Conservation (phyloP, 106 monocot genomes). For the Cymbidium sinense region DNA sequence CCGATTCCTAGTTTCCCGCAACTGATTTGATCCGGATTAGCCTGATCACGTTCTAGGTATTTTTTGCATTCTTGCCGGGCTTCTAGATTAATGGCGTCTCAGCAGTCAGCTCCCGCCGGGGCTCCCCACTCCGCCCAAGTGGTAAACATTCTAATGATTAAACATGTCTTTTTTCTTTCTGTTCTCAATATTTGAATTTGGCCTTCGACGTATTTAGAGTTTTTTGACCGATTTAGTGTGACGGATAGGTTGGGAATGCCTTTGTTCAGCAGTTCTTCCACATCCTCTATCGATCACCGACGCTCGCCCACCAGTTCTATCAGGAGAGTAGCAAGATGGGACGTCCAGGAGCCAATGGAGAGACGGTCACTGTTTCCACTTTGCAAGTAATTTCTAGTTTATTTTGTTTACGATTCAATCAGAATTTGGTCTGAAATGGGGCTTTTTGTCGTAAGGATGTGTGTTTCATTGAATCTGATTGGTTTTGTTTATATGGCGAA, state of each 20-base stretch:
- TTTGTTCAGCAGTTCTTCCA: constrained; percentile 62
- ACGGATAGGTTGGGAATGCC: constrained; percentile 41
- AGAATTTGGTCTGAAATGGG: neutral
- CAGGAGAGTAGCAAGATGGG: constrained; percentile 51
- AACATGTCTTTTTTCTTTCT: neutral
- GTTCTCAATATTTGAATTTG: neutral
- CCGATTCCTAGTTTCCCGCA: neutral
- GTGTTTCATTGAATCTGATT: constrained; percentile 2
- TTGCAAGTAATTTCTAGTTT: constrained; percentile 30
- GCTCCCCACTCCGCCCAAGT: constrained; percentile 10
- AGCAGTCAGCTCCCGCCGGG: constrained; percentile 7
- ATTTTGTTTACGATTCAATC: neutral
- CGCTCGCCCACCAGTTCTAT: constrained; percentile 49
- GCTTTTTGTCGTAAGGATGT: neutral
- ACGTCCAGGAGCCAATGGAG: constrained; percentile 35
- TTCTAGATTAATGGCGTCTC: constrained; percentile 7
- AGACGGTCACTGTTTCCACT: constrained; percentile 34
- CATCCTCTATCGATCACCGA: constrained; percentile 47
- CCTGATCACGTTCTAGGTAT: neutral
- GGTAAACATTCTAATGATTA: neutral
- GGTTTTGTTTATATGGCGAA: constrained; percentile 5
- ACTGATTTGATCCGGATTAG: neutral
- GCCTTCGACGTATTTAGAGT: neutral
- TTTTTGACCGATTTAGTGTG: neutral
- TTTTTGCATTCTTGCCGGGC: neutral